These are phyloP conservation scores for Catenaria anguillulae DNA, from an alignment of 371 early-diverging fungal species.

Conservation along the genomic window DNA sequence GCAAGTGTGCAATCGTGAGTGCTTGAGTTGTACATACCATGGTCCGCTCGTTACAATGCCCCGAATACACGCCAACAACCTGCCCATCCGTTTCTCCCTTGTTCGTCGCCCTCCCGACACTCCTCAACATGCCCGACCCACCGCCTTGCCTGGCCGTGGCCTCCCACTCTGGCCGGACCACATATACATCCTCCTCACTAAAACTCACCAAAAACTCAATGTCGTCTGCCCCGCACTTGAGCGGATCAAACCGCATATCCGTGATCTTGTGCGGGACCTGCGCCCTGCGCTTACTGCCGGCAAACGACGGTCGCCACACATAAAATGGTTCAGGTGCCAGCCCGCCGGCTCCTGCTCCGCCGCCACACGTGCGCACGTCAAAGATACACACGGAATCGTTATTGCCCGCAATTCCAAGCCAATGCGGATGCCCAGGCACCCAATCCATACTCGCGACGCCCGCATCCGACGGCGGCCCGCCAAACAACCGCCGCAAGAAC, in stretches of 20 bases:
- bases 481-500: too few species aligned
- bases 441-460: too few species aligned
- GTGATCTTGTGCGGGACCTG: constrained; percentile 1
- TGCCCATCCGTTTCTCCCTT: too few species aligned
- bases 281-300: background rate
- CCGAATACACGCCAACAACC: background rate
- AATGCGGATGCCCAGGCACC: too few species aligned
- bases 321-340: too few species aligned
- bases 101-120: too few species aligned
- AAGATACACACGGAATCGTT: background rate
- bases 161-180: background rate
- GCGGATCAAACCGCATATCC: background rate
- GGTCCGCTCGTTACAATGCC: background rate
- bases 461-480: too few species aligned
- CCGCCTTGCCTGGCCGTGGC: background rate
- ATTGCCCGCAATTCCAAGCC: background rate
- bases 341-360: too few species aligned
- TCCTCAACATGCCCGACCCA: too few species aligned
- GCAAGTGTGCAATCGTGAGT: too few species aligned
- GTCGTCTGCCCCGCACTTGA: background rate
- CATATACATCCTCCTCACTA: background rate
- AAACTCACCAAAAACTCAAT: background rate
- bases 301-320: background rate
- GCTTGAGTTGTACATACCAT: too few species aligned
- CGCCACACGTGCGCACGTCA: background rate